phyloP scores from a whole-genome alignment of 306 rosid species.

The Dryas drummondii region DNA sequence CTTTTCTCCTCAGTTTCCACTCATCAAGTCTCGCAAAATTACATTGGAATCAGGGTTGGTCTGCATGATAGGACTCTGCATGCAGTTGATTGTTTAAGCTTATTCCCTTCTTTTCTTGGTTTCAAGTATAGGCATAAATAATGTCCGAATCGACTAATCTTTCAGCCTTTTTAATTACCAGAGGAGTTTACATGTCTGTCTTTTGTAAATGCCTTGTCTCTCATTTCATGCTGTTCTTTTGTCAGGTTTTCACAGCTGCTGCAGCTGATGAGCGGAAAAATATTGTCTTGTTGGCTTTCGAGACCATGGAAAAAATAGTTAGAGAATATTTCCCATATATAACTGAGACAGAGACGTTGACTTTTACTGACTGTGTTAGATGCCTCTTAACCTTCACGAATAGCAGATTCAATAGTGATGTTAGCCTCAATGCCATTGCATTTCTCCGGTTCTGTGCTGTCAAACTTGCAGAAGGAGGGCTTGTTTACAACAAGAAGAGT shows the following conservation, averaged over 20 bases:
- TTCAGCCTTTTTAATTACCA: background rate
- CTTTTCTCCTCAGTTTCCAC: background rate
- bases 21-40: background rate
- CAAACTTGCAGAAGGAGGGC: slow-evolving; percentile 98
- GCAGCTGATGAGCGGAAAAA: slow-evolving; percentile 96
- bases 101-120: background rate
- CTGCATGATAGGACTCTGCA: background rate
- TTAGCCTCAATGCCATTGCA: slow-evolving; percentile 99
- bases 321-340: slow-evolving; percentile 96
- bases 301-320: slow-evolving; percentile 97
- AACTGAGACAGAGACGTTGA: slow-evolving; percentile 94
- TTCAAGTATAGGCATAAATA: background rate
- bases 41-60: background rate
- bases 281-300: slow-evolving; percentile 88
- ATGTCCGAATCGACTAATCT: background rate
- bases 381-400: slow-evolving; percentile 95
- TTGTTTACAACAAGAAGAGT: slow-evolving; percentile 68
- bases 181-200: background rate
- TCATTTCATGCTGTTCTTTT: slow-evolving; percentile 35
- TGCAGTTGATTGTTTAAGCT: background rate
- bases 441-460: slow-evolving; percentile 97
- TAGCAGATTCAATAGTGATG: slow-evolving; percentile 95
- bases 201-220: slow-evolving; percentile 20
- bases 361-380: slow-evolving; percentile 93
- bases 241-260: slow-evolving; percentile 94